Conservation (phyloP, 768 basidiomycete species). For the Serendipita sp. region DNA sequence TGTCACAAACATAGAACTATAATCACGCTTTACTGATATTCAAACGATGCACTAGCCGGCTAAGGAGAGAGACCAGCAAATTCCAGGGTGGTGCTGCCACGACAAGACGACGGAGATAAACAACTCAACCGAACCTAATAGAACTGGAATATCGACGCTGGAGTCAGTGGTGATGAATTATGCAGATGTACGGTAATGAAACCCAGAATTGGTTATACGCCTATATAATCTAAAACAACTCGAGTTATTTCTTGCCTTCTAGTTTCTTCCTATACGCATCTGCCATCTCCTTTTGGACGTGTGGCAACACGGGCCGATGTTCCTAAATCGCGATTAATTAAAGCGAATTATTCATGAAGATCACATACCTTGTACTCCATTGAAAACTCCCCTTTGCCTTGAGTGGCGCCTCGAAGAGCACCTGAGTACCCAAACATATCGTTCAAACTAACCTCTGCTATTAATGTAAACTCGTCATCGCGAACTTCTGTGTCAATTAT, state of each 20-base stretch:
- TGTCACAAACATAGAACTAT: constrained; percentile 14
- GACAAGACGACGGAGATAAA: background rate
- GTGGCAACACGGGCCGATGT: constrained; percentile 71
- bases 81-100: background rate
- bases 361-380: constrained; percentile 36
- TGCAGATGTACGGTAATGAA: background rate
- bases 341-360: background rate
- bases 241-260: constrained; percentile 37
- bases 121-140: background rate
- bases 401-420: constrained; percentile 81
- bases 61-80: background rate
- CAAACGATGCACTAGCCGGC: background rate
- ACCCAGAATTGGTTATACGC: background rate
- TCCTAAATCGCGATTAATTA: constrained; percentile 25
- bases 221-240: background rate
- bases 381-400: constrained; percentile 86
- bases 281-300: constrained; percentile 76
- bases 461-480: constrained; percentile 88
- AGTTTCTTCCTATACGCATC: constrained; percentile 72
- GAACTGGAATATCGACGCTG: background rate
- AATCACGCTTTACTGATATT: background rate
- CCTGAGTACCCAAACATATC: constrained; percentile 99
- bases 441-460: constrained; percentile 84
- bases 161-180: background rate
- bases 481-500: constrained; percentile 93